Evolutionary conservation across 805 yeast species (phyloP).

Genomic region (Zygosaccharomyces rouxii): DNA sequence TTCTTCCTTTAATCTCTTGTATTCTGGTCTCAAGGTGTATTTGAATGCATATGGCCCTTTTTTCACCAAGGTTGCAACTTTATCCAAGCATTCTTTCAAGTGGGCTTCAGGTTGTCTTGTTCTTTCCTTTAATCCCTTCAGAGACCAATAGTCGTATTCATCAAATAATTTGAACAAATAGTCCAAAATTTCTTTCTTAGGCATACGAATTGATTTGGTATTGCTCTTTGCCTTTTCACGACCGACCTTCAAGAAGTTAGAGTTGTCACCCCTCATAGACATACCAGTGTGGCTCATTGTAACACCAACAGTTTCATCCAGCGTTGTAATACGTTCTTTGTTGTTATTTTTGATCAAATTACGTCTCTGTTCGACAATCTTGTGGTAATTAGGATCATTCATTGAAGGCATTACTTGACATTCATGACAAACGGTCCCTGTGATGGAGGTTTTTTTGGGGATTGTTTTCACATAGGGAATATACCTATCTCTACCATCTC

Average conservation of each 20-base stretch:
- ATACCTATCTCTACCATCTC: slow-evolving; percentile 43
- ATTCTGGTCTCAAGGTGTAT: slow-evolving; percentile 86
- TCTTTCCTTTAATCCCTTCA: slow-evolving; percentile 89
- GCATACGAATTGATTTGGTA: slow-evolving; percentile 84
- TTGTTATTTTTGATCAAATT: slow-evolving; percentile 45
- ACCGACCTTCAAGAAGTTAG: slow-evolving; percentile 57
- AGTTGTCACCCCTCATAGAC: slow-evolving; percentile 66
- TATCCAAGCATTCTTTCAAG: slow-evolving; percentile 83
- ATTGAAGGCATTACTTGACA: slow-evolving; percentile 82
- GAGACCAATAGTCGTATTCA: slow-evolving; percentile 93
- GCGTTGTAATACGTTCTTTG: slow-evolving; percentile 59
- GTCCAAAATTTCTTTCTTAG: slow-evolving; percentile 85
- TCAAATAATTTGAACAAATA: slow-evolving; percentile 83
- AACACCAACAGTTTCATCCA: slow-evolving; percentile 81
- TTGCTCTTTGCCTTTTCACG: slow-evolving; percentile 45
- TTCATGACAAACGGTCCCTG: slow-evolving; percentile 89
- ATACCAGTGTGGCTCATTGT: slow-evolving; percentile 84
- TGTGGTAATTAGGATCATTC: slow-evolving; percentile 62
- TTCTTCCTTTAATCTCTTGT: slow-evolving; percentile 70
- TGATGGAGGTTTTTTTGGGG: slow-evolving; percentile 79
- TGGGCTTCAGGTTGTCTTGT: slow-evolving; percentile 94
- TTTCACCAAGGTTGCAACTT: slow-evolving; percentile 82
- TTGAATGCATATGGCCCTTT: slow-evolving; percentile 95
- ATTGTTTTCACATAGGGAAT: slow-evolving; percentile 84
- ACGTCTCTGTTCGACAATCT: slow-evolving; percentile 56